Percentiles rank a stretch among this genome's conserved stretches.
phyloP scores from a whole-genome alignment of 768 basidiomycete genomes.

The Glaciozyma martinii region DNA sequence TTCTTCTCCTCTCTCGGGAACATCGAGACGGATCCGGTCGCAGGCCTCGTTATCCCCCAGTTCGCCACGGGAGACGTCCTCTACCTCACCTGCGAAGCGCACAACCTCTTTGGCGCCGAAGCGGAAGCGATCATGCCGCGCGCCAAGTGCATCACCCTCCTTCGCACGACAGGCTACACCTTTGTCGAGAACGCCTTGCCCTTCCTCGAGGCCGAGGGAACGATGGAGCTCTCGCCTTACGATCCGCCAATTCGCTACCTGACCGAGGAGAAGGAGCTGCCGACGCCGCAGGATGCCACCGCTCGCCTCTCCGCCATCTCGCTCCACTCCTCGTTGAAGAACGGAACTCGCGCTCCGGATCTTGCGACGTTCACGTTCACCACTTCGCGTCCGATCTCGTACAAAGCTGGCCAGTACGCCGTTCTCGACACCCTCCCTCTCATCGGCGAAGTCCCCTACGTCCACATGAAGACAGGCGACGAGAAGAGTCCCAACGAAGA shows the following conservation, averaged over 20 bases:
- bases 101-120: constrained; percentile 6
- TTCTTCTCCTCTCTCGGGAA: constrained; percentile 19
- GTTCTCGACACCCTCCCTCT: constrained; percentile 9
- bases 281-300: background rate
- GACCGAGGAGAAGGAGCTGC: constrained; percentile 2
- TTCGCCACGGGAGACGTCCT: constrained; percentile 19
- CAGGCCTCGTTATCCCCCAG: constrained; percentile 18
- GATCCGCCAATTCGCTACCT: constrained; percentile 17
- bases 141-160: constrained; percentile 12
- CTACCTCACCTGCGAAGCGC: constrained; percentile 13
- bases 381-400: background rate
- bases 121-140: constrained; percentile 12
- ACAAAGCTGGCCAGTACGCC: constrained; percentile 22
- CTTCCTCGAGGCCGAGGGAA: background rate
- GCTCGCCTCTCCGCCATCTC: background rate
- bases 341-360: background rate
- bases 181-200: constrained; percentile 13
- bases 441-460: constrained; percentile 10
- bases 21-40: constrained; percentile 4
- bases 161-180: constrained; percentile 4
- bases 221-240: constrained; percentile 14
- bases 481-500: constrained; percentile 20
- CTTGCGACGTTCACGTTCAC: constrained; percentile 12
- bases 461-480: constrained; percentile 18
- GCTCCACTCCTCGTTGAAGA: background rate